Evolutionary conservation across 2,329 filamentous ascomycete genomes (phyloP), one percentile per base, ranked within the genome.

Genomic region (Lasiodiplodia sp.): DNA sequence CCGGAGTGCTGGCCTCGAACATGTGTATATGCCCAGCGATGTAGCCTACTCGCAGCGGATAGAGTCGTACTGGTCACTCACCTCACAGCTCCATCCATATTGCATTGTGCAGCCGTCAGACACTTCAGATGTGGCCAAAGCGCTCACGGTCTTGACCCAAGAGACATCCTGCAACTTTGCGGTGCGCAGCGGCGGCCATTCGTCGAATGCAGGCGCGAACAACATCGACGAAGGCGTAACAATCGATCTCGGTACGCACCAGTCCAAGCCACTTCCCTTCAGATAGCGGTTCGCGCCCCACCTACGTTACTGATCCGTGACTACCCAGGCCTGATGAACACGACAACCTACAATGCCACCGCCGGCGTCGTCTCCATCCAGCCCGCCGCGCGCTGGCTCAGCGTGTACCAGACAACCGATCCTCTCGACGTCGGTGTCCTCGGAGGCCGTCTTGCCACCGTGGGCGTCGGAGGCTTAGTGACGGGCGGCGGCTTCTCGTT

Each of bases 401-500:
- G 23, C 14, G 58, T 63, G 21, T 63, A 63, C 58, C 58, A 49
- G 38, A 31, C 12, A 4, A 14, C 21, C 38, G 58, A 63, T 23
- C 14, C 58, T 4, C 58, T 47, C 1, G 28, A 23, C 23, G 12
- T 28, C 5, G 38, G 21, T 23, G 18, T 73, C 1, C 67, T 72
- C n/a, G 75, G 74, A 12, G 76, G 75, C 4, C 72, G 76, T 14
- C 72, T 73, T 16, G 72, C 72, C 21, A 69, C 70, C 34, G 76
- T 78, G 0, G 76, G 76, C 3, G 71, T 74, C 1, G 73, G 66
- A 37, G 76, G 76, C 10, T 75, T 76, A 40, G 21, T 75, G 21
- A 72, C 73, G 12, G 76, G 76, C 64, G 77, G 75, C 21, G 75
- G 76, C 1, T 74, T 74, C 52, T 75, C 74, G 0, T 77, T 72